A percentile compares a stretch with the other conserved stretches of the same genome.
Conservation (phyloP, 129 eudicot genomes). For the Heracleum sosnowskyi region DNA sequence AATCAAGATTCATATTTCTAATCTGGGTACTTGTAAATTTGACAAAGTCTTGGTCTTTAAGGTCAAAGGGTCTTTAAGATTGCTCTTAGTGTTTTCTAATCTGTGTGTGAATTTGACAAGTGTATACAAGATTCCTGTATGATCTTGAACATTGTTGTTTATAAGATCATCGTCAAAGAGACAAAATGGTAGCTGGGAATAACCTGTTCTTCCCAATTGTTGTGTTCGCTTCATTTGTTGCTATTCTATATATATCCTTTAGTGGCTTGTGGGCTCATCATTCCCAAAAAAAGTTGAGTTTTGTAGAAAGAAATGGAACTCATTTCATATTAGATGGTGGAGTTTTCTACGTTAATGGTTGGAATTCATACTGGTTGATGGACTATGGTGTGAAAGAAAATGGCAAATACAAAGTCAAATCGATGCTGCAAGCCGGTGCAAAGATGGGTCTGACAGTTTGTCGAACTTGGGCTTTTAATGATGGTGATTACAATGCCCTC, state of each 20-base stretch:
- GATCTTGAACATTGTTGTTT: too few relatives aligned
- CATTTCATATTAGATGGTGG: constrained; percentile 77
- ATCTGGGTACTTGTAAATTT: constrained; percentile 10
- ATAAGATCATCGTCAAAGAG: neutral
- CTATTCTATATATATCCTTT: constrained; percentile 66
- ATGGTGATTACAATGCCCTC: constrained; percentile 89
- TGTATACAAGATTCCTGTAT: too few relatives aligned
- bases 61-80: neutral
- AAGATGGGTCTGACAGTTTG: constrained; percentile 97
- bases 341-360: constrained; percentile 74
- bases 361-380: constrained; percentile 99
- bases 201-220: constrained; percentile 67
- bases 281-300: constrained; percentile 42
- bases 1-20: neutral
- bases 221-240: constrained; percentile 69
- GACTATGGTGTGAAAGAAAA: constrained; percentile 70
- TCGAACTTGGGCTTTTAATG: constrained; percentile 98
- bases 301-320: constrained; percentile 87
- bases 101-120: constrained; percentile 8
- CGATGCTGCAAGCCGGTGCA: constrained; percentile 73
- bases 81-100: neutral
- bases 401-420: constrained; percentile 45
- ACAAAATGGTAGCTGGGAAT: constrained; percentile 48
- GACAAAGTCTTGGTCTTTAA: neutral
- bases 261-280: constrained; percentile 59